These are phyloP conservation scores for Eucalyptus leucophloia DNA, from an alignment of 345 rosid species.

Conservation along the genomic window DNA sequence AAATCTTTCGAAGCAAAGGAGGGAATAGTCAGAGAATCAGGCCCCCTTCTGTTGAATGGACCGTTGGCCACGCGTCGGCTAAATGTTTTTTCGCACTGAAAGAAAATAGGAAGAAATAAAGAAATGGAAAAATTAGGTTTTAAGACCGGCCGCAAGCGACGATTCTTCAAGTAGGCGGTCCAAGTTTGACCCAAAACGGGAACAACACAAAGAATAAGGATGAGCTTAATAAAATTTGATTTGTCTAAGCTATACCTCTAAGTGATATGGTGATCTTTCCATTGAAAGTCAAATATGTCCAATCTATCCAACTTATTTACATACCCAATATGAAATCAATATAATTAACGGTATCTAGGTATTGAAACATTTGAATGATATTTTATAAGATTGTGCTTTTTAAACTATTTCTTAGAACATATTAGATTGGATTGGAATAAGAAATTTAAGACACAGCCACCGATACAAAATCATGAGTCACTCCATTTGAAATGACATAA, in stretches of 20 bases:
- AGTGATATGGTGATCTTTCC: background rate
- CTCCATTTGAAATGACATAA: background rate
- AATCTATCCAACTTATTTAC: background rate
- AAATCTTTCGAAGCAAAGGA: background rate
- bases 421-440: background rate
- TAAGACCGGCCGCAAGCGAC: background rate
- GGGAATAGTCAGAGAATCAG: background rate
- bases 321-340: background rate
- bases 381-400: background rate
- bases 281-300: background rate
- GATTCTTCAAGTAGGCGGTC: background rate
- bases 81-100: background rate
- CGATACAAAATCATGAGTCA: background rate
- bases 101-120: background rate
- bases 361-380: rapidly evolving
- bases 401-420: rapidly evolving
- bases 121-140: background rate
- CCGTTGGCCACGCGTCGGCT: background rate
- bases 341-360: rapidly evolving
- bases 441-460: background rate
- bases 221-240: background rate
- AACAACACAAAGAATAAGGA: background rate
- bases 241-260: background rate
- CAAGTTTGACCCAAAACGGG: background rate
- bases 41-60: background rate